phyloP scores from a whole-genome alignment of 495 filamentous ascomycete genomes.

The Bryoglossum gracile region DNA sequence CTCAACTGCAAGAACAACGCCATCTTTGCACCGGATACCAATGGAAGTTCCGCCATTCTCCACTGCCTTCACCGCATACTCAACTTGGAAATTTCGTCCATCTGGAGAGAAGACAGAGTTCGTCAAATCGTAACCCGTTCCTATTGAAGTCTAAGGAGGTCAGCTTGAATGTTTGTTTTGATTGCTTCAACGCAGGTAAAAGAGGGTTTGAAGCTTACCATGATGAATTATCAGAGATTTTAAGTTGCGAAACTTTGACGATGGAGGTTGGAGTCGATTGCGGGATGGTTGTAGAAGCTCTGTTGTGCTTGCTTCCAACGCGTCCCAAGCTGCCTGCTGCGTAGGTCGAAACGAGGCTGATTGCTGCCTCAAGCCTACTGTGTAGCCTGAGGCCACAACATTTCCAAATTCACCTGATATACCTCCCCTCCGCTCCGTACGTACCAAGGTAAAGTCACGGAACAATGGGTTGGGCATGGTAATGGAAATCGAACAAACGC shows the following conservation, averaged over 20 bases:
- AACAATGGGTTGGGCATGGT: too few relatives aligned
- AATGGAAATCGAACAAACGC: too few relatives aligned
- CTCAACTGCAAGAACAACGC: slow-evolving; percentile 91
- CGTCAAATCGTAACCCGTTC: slow-evolving; percentile 96
- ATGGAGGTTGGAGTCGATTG: slow-evolving; percentile 6
- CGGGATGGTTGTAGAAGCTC: slow-evolving; percentile 16
- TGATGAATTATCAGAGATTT: slow-evolving; percentile 12
- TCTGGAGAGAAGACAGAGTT: slow-evolving; percentile 99
- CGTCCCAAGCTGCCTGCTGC: too few relatives aligned
- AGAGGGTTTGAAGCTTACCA: slow-evolving; percentile 25
- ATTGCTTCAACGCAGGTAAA: too few relatives aligned
- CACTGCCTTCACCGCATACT: slow-evolving; percentile 97
- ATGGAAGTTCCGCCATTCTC: slow-evolving; percentile 96
- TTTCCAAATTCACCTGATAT: too few relatives aligned
- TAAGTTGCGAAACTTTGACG: slow-evolving; percentile 3
- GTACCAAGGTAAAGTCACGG: too few relatives aligned
- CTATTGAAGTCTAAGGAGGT: slow-evolving; percentile 81
- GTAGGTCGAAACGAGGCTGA: too few relatives aligned
- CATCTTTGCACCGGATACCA: slow-evolving; percentile 95
- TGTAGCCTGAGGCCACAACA: too few relatives aligned
- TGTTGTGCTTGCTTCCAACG: too few relatives aligned
- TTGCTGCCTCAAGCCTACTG: too few relatives aligned
- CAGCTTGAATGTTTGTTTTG: slow-evolving; percentile 4
- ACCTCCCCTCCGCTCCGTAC: too few relatives aligned
- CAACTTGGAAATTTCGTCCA: slow-evolving; percentile 98